Evolutionary conservation across 176 grass and related monocot genomes (phyloP).

Genomic region (Musa itinerans): DNA sequence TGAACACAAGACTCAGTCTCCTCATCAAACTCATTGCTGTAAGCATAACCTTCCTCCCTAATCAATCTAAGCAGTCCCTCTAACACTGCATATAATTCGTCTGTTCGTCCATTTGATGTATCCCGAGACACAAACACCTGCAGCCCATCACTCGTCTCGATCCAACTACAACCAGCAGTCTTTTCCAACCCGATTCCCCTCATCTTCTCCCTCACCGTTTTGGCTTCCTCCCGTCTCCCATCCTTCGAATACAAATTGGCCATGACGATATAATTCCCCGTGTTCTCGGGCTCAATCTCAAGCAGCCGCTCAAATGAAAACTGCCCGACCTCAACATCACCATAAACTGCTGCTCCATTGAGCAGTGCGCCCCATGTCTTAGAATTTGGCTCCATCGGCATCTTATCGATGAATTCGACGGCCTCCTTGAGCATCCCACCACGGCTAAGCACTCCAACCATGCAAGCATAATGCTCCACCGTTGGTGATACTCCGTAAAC

Average conservation of each 20-base stretch:
- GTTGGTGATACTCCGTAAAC: slow-evolving; percentile 28
- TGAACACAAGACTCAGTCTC: neutral
- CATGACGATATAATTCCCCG: slow-evolving; percentile 59
- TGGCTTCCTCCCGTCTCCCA: slow-evolving; percentile 63
- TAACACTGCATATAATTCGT: slow-evolving; percentile 22
- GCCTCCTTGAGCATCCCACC: slow-evolving; percentile 55
- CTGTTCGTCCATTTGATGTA: slow-evolving; percentile 4
- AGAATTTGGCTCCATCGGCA: slow-evolving; percentile 52
- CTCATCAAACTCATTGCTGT: slow-evolving; percentile 26
- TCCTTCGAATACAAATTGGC: slow-evolving; percentile 59
- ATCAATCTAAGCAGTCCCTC: slow-evolving; percentile 27
- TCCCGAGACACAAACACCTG: slow-evolving; percentile 28
- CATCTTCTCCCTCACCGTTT: slow-evolving; percentile 45
- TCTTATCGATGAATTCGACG: slow-evolving; percentile 35
- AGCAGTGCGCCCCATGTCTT: slow-evolving; percentile 56
- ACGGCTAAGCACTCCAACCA: slow-evolving; percentile 45
- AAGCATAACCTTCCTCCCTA: slow-evolving; percentile 26
- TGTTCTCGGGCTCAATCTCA: slow-evolving; percentile 56
- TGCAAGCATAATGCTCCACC: slow-evolving; percentile 61
- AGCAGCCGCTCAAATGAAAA: slow-evolving; percentile 38
- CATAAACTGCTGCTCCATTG: slow-evolving; percentile 42
- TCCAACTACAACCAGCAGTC: slow-evolving; percentile 60
- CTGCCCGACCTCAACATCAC: slow-evolving; percentile 39
- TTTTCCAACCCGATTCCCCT: slow-evolving; percentile 46
- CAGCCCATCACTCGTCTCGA: slow-evolving; percentile 23